Base-by-base conservation (phyloP, 306 rosid genomes). In the Dalbergia cochinchinensis region DNA sequence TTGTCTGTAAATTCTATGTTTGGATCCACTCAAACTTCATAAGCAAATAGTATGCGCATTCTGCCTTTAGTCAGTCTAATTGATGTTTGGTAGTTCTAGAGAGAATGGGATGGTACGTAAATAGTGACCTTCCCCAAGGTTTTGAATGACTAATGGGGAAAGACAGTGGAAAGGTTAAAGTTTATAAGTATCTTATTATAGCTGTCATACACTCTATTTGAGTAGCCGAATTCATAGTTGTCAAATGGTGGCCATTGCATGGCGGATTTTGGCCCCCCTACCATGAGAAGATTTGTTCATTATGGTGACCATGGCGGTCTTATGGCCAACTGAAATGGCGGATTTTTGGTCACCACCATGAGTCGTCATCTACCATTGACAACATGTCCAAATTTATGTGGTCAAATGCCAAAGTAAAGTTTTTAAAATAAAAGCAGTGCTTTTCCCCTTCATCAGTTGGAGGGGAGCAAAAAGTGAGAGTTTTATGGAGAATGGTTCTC, bases 1-100 rank as follows among this genome's bases (percentile, higher is more conserved):
- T 84, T 47, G 19, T 34, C 15, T 80, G 51, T 34, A 53, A 65
- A 42, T 70, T 80, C 48, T 8, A 63, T 69, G 33, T 66, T 74
- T 63, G 71, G 14, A 5, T 48, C 51, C 34, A 11, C 5, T 14
- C 19, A 64, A 71, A 76, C 72, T 35, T 63, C 72, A 12, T 44
- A 7, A 15, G 57, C 22, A 72, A 66, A 66, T 12, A 55, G 9
- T 33, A 62, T 15, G 26, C 33, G 15, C 48, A 61, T 80, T 77
- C 63, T 39, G 33, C 35, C 58, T 37, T 20, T 11, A 51, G 41
- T 61, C 11, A 14, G 18, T 51, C 58, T 51, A n/a, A 51, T 51
- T 7, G 37, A 73, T 5, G 9, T 26, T 45, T 34, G 35, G 15
- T 74, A 66, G 80, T 74, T 66, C 33, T 41, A 26, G 54, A 74